phyloP scores from a whole-genome alignment of 2,329 filamentous ascomycete genomes.

The Chalara sp. region DNA sequence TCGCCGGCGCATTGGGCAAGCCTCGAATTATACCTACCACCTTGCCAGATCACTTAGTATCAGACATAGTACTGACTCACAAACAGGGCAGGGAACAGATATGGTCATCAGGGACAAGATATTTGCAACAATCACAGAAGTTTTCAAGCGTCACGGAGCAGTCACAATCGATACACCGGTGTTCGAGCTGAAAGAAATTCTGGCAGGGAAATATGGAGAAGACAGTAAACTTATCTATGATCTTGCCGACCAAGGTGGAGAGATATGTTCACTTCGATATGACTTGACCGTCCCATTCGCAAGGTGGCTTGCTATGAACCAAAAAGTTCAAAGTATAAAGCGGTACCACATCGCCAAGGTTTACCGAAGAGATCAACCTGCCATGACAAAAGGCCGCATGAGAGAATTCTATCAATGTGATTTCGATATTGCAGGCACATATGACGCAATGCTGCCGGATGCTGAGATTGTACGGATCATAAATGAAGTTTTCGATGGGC shows the following conservation, averaged over 20 bases:
- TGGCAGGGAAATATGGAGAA: constrained; percentile 86
- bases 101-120: constrained; percentile 78
- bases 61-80: constrained; percentile 16
- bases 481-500: constrained; percentile 74
- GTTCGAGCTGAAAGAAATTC: constrained; percentile 81
- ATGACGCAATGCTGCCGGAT: constrained; percentile 88
- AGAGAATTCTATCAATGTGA: constrained; percentile 97
- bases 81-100: constrained; percentile 60
- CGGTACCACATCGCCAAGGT: constrained; percentile 95
- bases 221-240: constrained; percentile 91
- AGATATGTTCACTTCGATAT: constrained; percentile 78
- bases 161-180: constrained; percentile 76
- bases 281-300: constrained; percentile 88
- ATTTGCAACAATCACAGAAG: constrained; percentile 65
- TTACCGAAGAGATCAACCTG: constrained; percentile 73
- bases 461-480: constrained; percentile 82
- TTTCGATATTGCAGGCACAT: constrained; percentile 85
- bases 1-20: background rate
- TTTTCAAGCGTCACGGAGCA: constrained; percentile 80
- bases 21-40: background rate
- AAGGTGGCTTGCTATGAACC: constrained; percentile 87
- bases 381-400: constrained; percentile 88
- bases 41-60: background rate
- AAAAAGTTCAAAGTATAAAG: constrained; percentile 73
- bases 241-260: constrained; percentile 79